Percentiles rank a stretch among this genome's conserved stretches.
phyloP scores from a whole-genome alignment of 192 early-diverging fungal species.

The Coemansia sp. region DNA sequence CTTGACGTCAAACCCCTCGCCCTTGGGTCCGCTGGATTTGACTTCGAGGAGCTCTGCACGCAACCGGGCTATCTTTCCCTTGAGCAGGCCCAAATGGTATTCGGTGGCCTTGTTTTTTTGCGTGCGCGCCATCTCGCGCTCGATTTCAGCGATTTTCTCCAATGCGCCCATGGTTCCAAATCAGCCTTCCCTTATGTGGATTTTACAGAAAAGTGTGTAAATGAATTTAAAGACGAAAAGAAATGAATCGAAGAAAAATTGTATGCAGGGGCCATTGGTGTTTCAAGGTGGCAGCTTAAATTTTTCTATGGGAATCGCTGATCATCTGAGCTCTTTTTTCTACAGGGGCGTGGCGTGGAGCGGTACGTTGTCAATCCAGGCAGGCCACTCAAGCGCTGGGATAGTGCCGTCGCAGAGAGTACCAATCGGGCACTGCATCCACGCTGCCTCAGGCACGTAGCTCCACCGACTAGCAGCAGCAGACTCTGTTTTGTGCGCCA shows the following conservation, averaged over 20 bases:
- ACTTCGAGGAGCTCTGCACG: conserved; percentile 77
- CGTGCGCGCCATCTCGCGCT: conserved; percentile 86
- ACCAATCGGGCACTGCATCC: conserved; percentile 35
- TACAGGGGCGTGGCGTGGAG: conserved; percentile 2
- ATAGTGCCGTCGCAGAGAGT: conserved; percentile 20
- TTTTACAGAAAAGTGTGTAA: neutral
- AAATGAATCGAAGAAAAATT: neutral
- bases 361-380: conserved; percentile 36
- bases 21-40: conserved; percentile 62
- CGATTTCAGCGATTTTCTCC: conserved; percentile 90
- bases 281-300: neutral
- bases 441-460: conserved; percentile 11
- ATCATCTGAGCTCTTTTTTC: neutral
- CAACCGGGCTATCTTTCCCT: conserved; percentile 91
- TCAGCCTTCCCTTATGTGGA: no score
- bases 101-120: conserved; percentile 99
- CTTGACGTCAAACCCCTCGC: conserved; percentile 98
- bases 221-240: neutral
- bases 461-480: conserved; percentile 21
- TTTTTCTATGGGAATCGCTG: neutral
- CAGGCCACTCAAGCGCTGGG: conserved; percentile 40
- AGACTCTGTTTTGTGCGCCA: neutral
- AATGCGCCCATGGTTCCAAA: conserved; percentile 68
- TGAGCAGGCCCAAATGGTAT: conserved; percentile 96
- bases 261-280: neutral